Conservation (phyloP, 2,329 filamentous ascomycete genomes). For the Botrytis medusae region DNA sequence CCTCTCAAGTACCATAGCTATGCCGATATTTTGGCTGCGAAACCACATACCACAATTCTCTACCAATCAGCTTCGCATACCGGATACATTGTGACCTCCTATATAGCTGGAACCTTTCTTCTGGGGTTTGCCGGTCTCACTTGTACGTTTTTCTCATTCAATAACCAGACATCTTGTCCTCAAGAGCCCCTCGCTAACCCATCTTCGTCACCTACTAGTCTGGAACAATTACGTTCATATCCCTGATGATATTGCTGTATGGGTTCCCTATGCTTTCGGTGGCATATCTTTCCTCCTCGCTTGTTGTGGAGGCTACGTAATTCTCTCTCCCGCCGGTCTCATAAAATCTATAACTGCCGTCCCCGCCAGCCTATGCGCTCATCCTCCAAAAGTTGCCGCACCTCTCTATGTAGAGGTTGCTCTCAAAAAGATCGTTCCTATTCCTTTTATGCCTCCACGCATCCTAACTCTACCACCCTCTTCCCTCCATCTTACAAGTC, state of each 20-base stretch:
- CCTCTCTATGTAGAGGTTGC: constrained; percentile 53
- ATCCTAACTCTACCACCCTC: constrained; percentile 27
- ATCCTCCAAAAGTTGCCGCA: background rate
- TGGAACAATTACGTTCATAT: constrained; percentile 50
- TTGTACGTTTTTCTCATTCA: constrained; percentile 35
- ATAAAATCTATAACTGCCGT: constrained; percentile 46
- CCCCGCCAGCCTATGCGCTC: constrained; percentile 27
- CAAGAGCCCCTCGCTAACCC: background rate
- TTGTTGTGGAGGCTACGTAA: constrained; percentile 58
- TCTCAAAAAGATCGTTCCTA: constrained; percentile 36
- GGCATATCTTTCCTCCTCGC: constrained; percentile 60
- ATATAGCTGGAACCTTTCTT: constrained; percentile 55
- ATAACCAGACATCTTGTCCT: background rate
- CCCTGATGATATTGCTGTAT: constrained; percentile 53
- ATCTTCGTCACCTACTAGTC: background rate
- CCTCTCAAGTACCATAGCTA: constrained; percentile 45
- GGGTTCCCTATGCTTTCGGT: constrained; percentile 58
- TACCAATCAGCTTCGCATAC: constrained; percentile 66
- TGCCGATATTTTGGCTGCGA: constrained; percentile 54
- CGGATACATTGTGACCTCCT: constrained; percentile 60
- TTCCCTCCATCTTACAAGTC: constrained; percentile 5
- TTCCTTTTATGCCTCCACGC: constrained; percentile 34
- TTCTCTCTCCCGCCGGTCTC: constrained; percentile 57
- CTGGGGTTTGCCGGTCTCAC: constrained; percentile 52
- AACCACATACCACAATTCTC: constrained; percentile 56